These are phyloP conservation scores for Chytriomyces hyalinus DNA, from an alignment of 192 early-diverging fungal genomes.

Conservation along the genomic window DNA sequence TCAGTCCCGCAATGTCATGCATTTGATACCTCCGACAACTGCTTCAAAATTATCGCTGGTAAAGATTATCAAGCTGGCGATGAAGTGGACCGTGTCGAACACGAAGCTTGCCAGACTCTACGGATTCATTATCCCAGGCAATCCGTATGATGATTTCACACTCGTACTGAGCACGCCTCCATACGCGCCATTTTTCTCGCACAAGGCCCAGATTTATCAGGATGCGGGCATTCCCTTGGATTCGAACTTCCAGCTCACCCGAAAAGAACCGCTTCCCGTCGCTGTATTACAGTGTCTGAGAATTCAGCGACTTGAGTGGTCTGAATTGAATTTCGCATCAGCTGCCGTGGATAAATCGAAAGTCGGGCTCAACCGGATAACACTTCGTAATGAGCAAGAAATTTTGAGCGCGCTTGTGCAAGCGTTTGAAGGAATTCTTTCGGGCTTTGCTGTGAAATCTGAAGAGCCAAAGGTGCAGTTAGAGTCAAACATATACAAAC, in stretches of 20 bases:
- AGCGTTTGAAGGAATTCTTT: slow-evolving; percentile 38
- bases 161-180: slow-evolving; percentile 42
- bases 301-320: slow-evolving; percentile 40
- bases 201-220: slow-evolving; percentile 42
- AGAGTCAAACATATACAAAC: not conserved
- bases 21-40: too few relatives aligned
- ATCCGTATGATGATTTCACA: slow-evolving; percentile 42
- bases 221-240: slow-evolving; percentile 17
- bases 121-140: slow-evolving; percentile 45
- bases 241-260: slow-evolving; percentile 36
- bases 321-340: slow-evolving; percentile 24
- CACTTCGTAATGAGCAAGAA: slow-evolving; percentile 45
- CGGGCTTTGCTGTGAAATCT: slow-evolving; percentile 21
- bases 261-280: slow-evolving; percentile 41
- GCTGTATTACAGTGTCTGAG: slow-evolving; percentile 46
- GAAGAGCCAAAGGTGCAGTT: not conserved
- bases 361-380: slow-evolving; percentile 5
- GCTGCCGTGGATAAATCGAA: not conserved
- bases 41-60: too few relatives aligned
- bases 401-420: slow-evolving; percentile 41
- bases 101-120: slow-evolving; percentile 44
- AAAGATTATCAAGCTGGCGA: too few relatives aligned
- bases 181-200: slow-evolving; percentile 40
- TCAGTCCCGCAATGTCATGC: too few relatives aligned
- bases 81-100: slow-evolving; percentile 44